phyloP scores from a whole-genome alignment of 2,329 filamentous ascomycete genomes.

The Domatiomyces globalis region DNA sequence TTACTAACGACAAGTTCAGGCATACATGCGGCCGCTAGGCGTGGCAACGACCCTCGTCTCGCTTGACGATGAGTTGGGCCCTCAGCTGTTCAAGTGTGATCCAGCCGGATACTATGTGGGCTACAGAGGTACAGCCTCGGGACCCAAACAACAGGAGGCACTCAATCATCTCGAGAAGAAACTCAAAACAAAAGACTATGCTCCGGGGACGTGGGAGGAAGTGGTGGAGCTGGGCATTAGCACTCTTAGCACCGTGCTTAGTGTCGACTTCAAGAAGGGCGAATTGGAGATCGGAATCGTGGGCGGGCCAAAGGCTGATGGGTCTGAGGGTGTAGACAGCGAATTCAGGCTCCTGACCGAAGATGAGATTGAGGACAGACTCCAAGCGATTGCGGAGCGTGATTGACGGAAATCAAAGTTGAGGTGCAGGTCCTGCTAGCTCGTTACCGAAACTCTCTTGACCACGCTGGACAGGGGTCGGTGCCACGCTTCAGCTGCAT shows the following conservation, averaged over 20 bases:
- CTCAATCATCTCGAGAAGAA: constrained; percentile 99
- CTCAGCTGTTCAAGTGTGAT: constrained; percentile 96
- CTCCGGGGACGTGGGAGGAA: constrained; percentile 87
- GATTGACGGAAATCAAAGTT: constrained; percentile 43
- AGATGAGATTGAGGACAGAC: constrained; percentile 94
- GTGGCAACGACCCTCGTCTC: constrained; percentile 92
- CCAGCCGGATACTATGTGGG: constrained; percentile 96
- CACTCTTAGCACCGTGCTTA: constrained; percentile 86
- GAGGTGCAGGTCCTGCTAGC: neutral
- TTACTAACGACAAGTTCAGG: constrained; percentile 34
- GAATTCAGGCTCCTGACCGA: constrained; percentile 81
- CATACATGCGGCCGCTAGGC: constrained; percentile 95
- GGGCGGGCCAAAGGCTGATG: constrained; percentile 69
- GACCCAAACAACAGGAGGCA: constrained; percentile 96
- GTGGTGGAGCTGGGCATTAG: constrained; percentile 95
- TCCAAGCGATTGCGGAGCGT: constrained; percentile 97
- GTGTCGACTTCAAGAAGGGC: constrained; percentile 98
- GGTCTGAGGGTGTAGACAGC: constrained; percentile 64
- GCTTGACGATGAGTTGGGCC: constrained; percentile 78
- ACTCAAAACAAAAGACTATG: constrained; percentile 95
- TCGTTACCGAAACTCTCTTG: neutral
- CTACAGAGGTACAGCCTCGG: constrained; percentile 95
- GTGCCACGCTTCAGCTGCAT: constrained; percentile 4
- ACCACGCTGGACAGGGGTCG: constrained; percentile 17
- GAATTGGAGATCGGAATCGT: constrained; percentile 98